Evolutionary conservation across 441 rosid species (phyloP), one percentile per base, ranked within the genome.

Genomic region (Iberis amara): DNA sequence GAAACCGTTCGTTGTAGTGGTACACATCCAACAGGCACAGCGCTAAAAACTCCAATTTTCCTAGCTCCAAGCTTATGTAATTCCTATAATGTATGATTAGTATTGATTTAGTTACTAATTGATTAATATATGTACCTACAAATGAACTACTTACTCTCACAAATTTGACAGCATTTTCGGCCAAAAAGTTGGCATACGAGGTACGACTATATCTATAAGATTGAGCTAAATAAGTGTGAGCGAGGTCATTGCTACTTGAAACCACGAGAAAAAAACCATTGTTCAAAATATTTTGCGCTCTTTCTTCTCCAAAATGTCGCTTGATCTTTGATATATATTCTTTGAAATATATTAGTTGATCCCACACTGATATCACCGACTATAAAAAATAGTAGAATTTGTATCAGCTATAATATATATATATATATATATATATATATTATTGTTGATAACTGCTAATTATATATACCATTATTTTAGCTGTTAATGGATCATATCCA

Each of bases 21-120:
- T 54, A 80, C 71, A 51, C 94, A 82, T 8, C 94, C 90, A 15
- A 77, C 50, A 8, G 81, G 76, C 0, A 85, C 80, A 57, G 77
- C 11, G 9, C 89, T 42, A n/a, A 80, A 9, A 0, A 80, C 59
- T 30, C 74, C 88, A 21, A 80, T 66, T 51, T 64, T 80, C 32
- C 79, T 63, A 40, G 82, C 88, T 54, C 94, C 96, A 13, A 79
- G 11, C 21, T 68, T 76, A 32, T 80, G 68, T 3, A 84, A 71
- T 18, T 76, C 81, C 62, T 64, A 55, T 11, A 11, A 11, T 5
- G 9, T 23, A 38, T 11, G n/a, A n/a, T 8, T 46, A 53, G 13
- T 39, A 3, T 31, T 30, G 2, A 9, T 31, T 44, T 8, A 21
- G 6, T 44, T 6, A 5, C 31, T 11, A 0, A 0, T 28, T 28